Base-by-base conservation (phyloP, 2,329 filamentous ascomycete genomes). In the Monosporascus ibericus region DNA sequence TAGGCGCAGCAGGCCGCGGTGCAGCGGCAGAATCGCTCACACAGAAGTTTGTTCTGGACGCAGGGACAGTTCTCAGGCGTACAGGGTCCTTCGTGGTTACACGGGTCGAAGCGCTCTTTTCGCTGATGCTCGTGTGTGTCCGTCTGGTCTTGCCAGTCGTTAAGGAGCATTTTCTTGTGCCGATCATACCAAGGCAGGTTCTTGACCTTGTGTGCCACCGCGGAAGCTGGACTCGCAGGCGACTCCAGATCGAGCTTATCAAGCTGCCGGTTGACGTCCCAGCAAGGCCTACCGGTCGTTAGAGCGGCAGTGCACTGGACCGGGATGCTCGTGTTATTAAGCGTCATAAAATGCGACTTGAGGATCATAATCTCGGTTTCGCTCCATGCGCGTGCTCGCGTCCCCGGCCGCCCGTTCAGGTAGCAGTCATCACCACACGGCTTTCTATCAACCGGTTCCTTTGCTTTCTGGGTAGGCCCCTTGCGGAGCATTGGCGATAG, bases 21-120 rank as follows among this genome's bases (percentile, higher is more conserved):
- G 60, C 84, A 88, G 9, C 76, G 75, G 56, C 88, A 92, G 55
- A 82, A 84, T 58, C 86, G 87, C 58, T 92, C 88, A 63, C 88
- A 92, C 18, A 86, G 76, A 20, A 90, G 71, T 17, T 76, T 75
- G 9, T 78, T 73, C 47, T 75, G 68, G 17, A 81, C 83, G 62
- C 88, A 92, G 2, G 76, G 71, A 59, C 88, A 92, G 18, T 71
- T 77, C 4, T 69, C 69, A 17, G 78, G 42, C 22, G 42, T 78
- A 66, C 88, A 92, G 2, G 83, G 77, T 0, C 87, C 87, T 27
- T 84, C 79, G 60, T 92, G 88, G 49, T 77, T 77, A 61, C 88
- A 92, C 3, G 86, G 84, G 52, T 84, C 80, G 48, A 81, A 79
- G 2, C 80, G 72, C 36, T 80, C 78, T 38, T 82, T 76, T 17